Evolutionary conservation across 306 rosid genomes (phyloP), one percentile per base, ranked within the genome.

Genomic region (Sicyos baderoa): DNA sequence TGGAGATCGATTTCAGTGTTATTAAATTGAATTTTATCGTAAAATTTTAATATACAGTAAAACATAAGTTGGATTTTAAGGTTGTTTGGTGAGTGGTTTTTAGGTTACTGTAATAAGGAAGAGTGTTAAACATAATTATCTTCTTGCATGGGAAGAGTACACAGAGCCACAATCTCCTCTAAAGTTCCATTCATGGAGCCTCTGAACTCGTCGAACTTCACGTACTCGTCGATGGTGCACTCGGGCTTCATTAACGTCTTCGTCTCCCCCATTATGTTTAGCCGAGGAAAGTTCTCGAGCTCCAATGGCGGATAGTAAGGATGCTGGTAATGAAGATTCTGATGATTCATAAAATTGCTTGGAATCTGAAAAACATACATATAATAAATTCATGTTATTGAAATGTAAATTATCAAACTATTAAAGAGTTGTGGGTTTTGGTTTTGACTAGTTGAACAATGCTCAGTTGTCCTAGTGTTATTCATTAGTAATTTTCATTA

Each of bases 151-250:
- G 96, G 56, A 68, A 82, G 80, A 45, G 84, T 85, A 75, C 94
- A 86, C 52, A 85, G 59, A 16, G 97, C 79, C 73, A 91, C 85
- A 72, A 91, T 87, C 63, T 91, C 97, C 79, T 91, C 96, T 61
- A 91, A 76, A n/a, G 94, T 77, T 80, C 89, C 94, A 77, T 84
- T 91, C 91, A 84, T 78, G 49, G 65, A 59, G 45, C 77, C 94
- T 72, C 83, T 76, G 68, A 76, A 75, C 70, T 79, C 82, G 65
- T 87, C 88, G 27, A 78, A 86, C 44, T 83, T 56, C 83, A 85
- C 54, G 94, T 80, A 75, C 0, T 89, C 80, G 2, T 84, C 82
- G 0, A 52, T 77, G 9, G 44, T 1, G 75, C 78, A 74, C 78
- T 91, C 90, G 0, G 77, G 70, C 80, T 91, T 87, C 75, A 65